phyloP scores from a whole-genome alignment of 2,329 filamentous ascomycete species.

The Colletotrichum navitas region DNA sequence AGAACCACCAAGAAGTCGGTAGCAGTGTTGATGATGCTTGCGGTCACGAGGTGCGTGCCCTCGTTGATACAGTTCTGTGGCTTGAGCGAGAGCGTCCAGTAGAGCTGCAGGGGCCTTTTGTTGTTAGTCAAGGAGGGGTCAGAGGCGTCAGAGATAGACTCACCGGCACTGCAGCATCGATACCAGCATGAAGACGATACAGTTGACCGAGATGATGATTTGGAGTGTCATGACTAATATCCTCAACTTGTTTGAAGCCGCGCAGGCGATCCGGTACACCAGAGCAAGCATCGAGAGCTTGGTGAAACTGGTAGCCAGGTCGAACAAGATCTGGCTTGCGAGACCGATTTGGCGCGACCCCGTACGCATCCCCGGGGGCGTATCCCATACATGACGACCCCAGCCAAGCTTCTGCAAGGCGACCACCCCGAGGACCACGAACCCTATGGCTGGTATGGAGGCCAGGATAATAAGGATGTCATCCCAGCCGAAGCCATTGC shows the following conservation, averaged over 20 bases:
- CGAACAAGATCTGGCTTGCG: conserved; percentile 53
- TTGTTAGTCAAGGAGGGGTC: conserved; percentile 48
- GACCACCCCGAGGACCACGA: conserved; percentile 48
- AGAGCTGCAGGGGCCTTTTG: conserved; percentile 53
- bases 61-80: conserved; percentile 61
- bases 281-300: conserved; percentile 58
- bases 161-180: conserved; percentile 56
- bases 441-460: conserved; percentile 52
- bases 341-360: conserved; percentile 49
- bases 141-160: conserved; percentile 29
- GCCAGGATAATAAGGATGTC: conserved; percentile 54
- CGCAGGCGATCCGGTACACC: conserved; percentile 53
- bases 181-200: conserved; percentile 53
- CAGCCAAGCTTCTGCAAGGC: conserved; percentile 48
- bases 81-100: conserved; percentile 52
- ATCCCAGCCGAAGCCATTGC: conserved; percentile 53
- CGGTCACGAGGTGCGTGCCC: conserved; percentile 62
- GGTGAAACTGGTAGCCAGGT: conserved; percentile 53
- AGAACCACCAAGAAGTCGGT: conserved; percentile 69
- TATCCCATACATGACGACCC: conserved; percentile 53
- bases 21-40: conserved; percentile 70
- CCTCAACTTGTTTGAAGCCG: conserved; percentile 49
- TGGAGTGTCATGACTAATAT: conserved; percentile 49
- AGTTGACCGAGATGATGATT: conserved; percentile 48
- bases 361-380: conserved; percentile 44